Percentiles rank a stretch among this genome's conserved stretches.
Evolutionary conservation across 2,329 filamentous ascomycete species (phyloP).

Genomic region (Lecanicillium sp.): DNA sequence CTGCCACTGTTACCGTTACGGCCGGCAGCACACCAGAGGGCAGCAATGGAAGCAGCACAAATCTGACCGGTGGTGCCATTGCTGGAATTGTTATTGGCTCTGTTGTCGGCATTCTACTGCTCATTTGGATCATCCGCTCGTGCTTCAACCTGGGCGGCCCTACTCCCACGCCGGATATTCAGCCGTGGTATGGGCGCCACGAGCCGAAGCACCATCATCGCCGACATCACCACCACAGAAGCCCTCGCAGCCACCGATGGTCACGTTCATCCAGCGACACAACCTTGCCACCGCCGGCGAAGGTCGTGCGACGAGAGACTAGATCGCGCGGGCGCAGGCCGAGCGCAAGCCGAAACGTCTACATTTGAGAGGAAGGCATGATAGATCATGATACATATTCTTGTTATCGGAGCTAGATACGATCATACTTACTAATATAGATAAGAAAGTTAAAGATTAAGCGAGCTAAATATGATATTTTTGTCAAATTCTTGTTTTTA

Average conservation of each 20-base stretch:
- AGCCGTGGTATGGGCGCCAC: constrained; percentile 27
- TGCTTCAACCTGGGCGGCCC: constrained; percentile 35
- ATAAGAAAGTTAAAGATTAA: no score
- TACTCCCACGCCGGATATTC: constrained; percentile 26
- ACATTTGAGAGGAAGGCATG: no score
- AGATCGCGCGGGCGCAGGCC: neutral
- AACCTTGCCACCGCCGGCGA: constrained; percentile 20
- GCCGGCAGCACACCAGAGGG: constrained; percentile 16
- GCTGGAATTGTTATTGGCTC: constrained; percentile 47
- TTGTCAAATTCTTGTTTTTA: no score
- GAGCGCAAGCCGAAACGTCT: constrained; percentile 1
- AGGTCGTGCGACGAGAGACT: constrained; percentile 15
- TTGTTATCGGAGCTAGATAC: no score
- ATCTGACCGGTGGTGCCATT: constrained; percentile 42
- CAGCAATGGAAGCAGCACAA: constrained; percentile 17
- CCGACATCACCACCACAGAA: constrained; percentile 21
- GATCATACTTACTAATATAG: no score
- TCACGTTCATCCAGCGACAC: constrained; percentile 20
- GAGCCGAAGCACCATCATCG: constrained; percentile 19
- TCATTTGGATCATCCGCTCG: constrained; percentile 42
- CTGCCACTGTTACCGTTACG: constrained; percentile 27
- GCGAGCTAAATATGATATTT: no score
- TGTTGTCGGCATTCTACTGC: constrained; percentile 38
- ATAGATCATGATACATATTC: no score
- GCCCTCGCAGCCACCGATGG: constrained; percentile 18